These are phyloP conservation scores for Tylopilus sp. DNA, from an alignment of 768 basidiomycete genomes.

Conservation along the genomic window DNA sequence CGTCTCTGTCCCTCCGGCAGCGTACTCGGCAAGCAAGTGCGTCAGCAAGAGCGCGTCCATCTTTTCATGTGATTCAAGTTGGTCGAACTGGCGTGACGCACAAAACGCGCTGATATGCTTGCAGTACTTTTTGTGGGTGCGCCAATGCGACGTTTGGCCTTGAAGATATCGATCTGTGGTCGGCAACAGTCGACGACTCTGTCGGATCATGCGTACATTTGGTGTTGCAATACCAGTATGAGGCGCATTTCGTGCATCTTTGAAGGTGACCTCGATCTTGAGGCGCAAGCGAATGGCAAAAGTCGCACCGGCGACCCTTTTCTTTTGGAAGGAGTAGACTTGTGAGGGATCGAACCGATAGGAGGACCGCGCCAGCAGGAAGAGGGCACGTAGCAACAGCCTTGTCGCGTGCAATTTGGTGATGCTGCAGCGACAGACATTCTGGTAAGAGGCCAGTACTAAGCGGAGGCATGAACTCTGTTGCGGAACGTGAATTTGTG, in stretches of 20 bases:
- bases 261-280: slow-evolving; percentile 35
- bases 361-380: slow-evolving; percentile 45
- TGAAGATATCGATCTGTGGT: slow-evolving; percentile 10
- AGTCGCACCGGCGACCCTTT: slow-evolving; percentile 67
- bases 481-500: neutral
- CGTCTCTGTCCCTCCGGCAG: slow-evolving; percentile 9
- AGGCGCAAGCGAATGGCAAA: slow-evolving; percentile 44
- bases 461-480: slow-evolving; percentile 9
- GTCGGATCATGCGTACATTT: slow-evolving; percentile 45
- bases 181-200: slow-evolving; percentile 2
- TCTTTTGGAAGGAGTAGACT: slow-evolving; percentile 49
- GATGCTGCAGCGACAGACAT: slow-evolving; percentile 35
- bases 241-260: slow-evolving; percentile 62
- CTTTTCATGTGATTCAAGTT: slow-evolving; percentile 49
- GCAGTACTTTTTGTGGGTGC: slow-evolving; percentile 66
- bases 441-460: slow-evolving; percentile 8
- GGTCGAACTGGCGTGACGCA: slow-evolving; percentile 44
- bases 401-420: slow-evolving; percentile 49
- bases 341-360: slow-evolving; percentile 43
- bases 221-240: slow-evolving; percentile 70
- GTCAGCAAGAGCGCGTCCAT: slow-evolving; percentile 64
- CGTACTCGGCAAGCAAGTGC: slow-evolving; percentile 49
- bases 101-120: slow-evolving; percentile 47
- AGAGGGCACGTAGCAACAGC: slow-evolving; percentile 41
- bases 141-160: slow-evolving; percentile 76